Evolutionary conservation across 163 green algal genomes (phyloP), one percentile per base, ranked within the genome.

Genomic region (Chlamydomonas reinhardtii): DNA sequence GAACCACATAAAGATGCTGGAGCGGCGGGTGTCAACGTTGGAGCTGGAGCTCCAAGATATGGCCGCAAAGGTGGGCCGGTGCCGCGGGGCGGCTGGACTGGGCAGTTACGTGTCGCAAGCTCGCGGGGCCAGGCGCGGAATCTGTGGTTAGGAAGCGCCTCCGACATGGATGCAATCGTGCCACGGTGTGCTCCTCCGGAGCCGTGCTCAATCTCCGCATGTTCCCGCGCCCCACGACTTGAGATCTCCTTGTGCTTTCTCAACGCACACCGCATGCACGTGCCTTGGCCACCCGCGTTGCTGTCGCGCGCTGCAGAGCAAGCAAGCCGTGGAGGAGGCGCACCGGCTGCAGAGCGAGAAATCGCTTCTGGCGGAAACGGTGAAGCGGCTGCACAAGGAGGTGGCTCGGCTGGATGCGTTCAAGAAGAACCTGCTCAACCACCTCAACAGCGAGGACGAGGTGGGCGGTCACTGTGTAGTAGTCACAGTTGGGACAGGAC

Each of bases 351-450:
- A 86, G 31, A 85, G 75, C 32, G 94, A 97, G 72, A 96, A 96
- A 83, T 75, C 72, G 27, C 68, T 85, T 19, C 68, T 85, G 16
- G 79, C 79, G 52, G 79, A 92, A 8, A 92, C 89, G 25, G 92
- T 97, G 2, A 94, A 95, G 65, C 91, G 91, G 82, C 89, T 96
- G 73, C 95, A 96, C 84, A 78, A 90, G 29, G 93, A 96, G 54
- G 87, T 96, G 17, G 90, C 93, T 2, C 93, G 80, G 56, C 90
- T 97, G 66, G 92, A 96, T 70, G 84, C 86, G 32, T 96, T 97
- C 91, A 95, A 96, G 85, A 87, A 88, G 43, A 96, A 94, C 89
- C 85, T 97, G 75, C 76, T 97, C 71, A 89, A 96, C 74, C 91
- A 93, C 39, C 84, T 97, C 68, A 88, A 95, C 71, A 92, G 95